Conservation (phyloP, 768 basidiomycete genomes). For the Gelatoporia subvermispora region DNA sequence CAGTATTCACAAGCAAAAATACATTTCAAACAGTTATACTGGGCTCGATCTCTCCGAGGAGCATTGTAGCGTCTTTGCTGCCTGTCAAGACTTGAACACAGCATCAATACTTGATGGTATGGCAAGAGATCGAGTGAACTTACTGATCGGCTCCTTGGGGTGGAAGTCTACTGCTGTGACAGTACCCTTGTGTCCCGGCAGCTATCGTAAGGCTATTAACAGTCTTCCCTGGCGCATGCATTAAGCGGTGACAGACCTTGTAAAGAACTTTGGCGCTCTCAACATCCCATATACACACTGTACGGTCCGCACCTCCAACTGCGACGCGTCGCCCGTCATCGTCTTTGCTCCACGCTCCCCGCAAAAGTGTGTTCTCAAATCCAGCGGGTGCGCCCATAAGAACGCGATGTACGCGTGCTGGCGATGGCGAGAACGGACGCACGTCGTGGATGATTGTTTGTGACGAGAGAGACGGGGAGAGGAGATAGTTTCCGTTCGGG, state of each 20-base stretch:
- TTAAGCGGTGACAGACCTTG: conserved; percentile 50
- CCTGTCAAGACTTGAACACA: conserved; percentile 71
- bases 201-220: conserved; percentile 37
- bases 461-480: conserved; percentile 89
- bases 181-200: conserved; percentile 95
- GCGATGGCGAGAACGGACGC: conserved; percentile 86
- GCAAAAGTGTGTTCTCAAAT: conserved; percentile 84
- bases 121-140: conserved; percentile 40
- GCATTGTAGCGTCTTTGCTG: conserved; percentile 90
- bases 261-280: conserved; percentile 72
- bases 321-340: conserved; percentile 80
- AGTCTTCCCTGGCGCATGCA: neutral
- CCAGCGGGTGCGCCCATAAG: conserved; percentile 87
- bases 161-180: conserved; percentile 96
- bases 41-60: conserved; percentile 86
- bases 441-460: conserved; percentile 88
- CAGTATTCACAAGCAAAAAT: neutral
- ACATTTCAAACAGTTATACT: conserved; percentile 29
- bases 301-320: conserved; percentile 86
- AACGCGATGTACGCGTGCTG: conserved; percentile 74
- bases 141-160: conserved; percentile 92
- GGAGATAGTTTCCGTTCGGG: conserved; percentile 80
- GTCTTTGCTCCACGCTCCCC: conserved; percentile 83
- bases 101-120: neutral
- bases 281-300: conserved; percentile 84